phyloP scores from a whole-genome alignment of 2,329 filamentous ascomycete genomes.

The Tympanopsis confertula region DNA sequence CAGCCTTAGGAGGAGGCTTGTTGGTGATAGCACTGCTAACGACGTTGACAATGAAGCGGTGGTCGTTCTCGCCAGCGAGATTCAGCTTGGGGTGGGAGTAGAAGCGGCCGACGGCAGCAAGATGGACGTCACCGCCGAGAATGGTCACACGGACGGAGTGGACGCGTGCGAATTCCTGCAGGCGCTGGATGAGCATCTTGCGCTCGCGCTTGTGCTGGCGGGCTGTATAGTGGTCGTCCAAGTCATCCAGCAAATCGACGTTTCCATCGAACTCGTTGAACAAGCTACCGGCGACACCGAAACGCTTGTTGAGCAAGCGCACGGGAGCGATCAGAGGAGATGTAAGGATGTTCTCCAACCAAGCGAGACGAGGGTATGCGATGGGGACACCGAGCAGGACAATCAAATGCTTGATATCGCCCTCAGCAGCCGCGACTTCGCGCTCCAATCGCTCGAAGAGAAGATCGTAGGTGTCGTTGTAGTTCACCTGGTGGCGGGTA shows the following conservation, averaged over 20 bases:
- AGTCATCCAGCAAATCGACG: slow-evolving; percentile 80
- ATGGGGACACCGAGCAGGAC: slow-evolving; percentile 79
- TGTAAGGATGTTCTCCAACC: slow-evolving; percentile 84
- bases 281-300: slow-evolving; percentile 70
- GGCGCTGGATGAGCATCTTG: slow-evolving; percentile 61
- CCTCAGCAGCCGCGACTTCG: slow-evolving; percentile 52
- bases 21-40: slow-evolving; percentile 94
- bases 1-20: slow-evolving; percentile 74
- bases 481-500: slow-evolving; percentile 88
- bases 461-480: slow-evolving; percentile 76
- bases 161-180: slow-evolving; percentile 74
- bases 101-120: slow-evolving; percentile 86
- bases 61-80: slow-evolving; percentile 69
- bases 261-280: slow-evolving; percentile 94
- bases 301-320: slow-evolving; percentile 79
- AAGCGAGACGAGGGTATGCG: slow-evolving; percentile 84
- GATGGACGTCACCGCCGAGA: slow-evolving; percentile 83
- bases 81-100: slow-evolving; percentile 77
- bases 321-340: slow-evolving; percentile 81
- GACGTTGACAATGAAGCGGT: slow-evolving; percentile 90
- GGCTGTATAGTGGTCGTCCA: slow-evolving; percentile 94
- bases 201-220: slow-evolving; percentile 85
- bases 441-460: slow-evolving; percentile 66
- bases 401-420: slow-evolving; percentile 79
- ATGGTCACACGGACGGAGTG: slow-evolving; percentile 87